Evolutionary conservation across 306 rosid species (phyloP).

Genomic region (Prunus davidiana): DNA sequence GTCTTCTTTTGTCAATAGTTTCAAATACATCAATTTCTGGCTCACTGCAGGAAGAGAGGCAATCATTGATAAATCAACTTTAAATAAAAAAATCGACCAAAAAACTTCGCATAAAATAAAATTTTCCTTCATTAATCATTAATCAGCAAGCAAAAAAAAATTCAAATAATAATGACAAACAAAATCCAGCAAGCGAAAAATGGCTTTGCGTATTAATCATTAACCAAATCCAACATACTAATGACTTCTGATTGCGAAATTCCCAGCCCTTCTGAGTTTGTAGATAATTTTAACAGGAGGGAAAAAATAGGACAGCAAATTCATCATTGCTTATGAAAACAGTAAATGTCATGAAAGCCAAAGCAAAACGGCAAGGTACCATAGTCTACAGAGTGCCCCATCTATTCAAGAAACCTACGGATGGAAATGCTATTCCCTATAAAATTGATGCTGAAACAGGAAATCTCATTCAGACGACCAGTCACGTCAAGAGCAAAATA

Average conservation of each 20-base stretch:
- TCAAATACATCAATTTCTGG: conserved; percentile 91
- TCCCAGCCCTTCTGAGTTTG: neutral
- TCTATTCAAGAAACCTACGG: conserved; percentile 4
- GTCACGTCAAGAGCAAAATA: conserved; percentile 11
- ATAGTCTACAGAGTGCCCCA: conserved; percentile 12
- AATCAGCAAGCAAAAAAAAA: neutral
- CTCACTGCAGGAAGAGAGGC: conserved; percentile 61
- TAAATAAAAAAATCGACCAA: neutral
- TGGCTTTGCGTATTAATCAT: conserved; percentile 9
- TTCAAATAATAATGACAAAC: neutral
- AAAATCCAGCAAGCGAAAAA: conserved; percentile 11
- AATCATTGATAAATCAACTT: conserved; percentile 8
- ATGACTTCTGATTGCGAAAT: conserved; percentile 6
- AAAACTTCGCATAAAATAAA: neutral
- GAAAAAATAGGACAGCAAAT: neutral
- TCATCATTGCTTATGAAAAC: conserved; percentile 15
- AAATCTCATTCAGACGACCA: conserved; percentile 19
- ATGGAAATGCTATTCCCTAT: conserved; percentile 8
- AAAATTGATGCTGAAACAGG: conserved; percentile 13
- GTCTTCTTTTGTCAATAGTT: conserved; percentile 78
- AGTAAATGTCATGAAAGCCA: neutral
- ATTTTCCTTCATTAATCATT: neutral
- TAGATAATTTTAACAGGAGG: neutral
- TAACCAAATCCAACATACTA: conserved; percentile 1
- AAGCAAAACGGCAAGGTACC: neutral